A percentile compares a stretch with the other conserved stretches of the same genome.
Evolutionary conservation across 768 basidiomycete genomes (phyloP).

Genomic region (Auricularia cornea): DNA sequence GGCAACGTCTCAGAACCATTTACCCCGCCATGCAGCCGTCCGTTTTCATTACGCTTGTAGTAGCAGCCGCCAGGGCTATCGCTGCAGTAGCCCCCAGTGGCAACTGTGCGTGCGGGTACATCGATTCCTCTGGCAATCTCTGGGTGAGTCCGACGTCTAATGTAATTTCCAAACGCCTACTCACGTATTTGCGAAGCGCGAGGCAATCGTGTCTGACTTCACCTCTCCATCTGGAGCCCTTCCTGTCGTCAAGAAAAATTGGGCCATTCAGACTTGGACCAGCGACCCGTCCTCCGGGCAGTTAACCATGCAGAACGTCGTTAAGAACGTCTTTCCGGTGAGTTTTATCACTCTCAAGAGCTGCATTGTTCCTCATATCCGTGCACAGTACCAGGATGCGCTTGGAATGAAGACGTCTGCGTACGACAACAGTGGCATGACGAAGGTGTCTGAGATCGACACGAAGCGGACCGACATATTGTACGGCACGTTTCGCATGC

Average conservation of each 20-base stretch:
- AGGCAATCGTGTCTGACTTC: constrained; percentile 8
- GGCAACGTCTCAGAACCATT: no score
- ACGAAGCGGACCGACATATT: constrained; percentile 4
- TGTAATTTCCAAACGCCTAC: no score
- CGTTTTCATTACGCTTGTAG: no score
- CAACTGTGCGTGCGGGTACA: constrained; percentile 12
- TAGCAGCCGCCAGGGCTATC: no score
- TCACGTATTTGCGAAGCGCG: constrained; percentile 1
- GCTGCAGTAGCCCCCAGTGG: no score
- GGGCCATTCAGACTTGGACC: background rate
- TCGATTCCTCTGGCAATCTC: constrained; percentile 4
- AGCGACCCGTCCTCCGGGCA: background rate
- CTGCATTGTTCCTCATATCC: no score
- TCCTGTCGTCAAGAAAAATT: constrained; percentile 4
- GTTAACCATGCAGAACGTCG: background rate
- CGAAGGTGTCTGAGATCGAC: constrained; percentile 10
- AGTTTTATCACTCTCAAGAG: no score
- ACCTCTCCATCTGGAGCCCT: constrained; percentile 6
- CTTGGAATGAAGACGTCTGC: constrained; percentile 9
- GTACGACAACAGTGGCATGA: constrained; percentile 9
- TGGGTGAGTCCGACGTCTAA: background rate
- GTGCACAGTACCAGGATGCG: constrained; percentile 6
- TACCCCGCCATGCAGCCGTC: no score
- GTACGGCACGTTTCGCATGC: constrained; percentile 13
- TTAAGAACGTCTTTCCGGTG: background rate